A percentile compares a stretch with the other conserved stretches of the same genome.
phyloP scores from a whole-genome alignment of 2,329 filamentous ascomycete species.

The Thelonectria rubi region DNA sequence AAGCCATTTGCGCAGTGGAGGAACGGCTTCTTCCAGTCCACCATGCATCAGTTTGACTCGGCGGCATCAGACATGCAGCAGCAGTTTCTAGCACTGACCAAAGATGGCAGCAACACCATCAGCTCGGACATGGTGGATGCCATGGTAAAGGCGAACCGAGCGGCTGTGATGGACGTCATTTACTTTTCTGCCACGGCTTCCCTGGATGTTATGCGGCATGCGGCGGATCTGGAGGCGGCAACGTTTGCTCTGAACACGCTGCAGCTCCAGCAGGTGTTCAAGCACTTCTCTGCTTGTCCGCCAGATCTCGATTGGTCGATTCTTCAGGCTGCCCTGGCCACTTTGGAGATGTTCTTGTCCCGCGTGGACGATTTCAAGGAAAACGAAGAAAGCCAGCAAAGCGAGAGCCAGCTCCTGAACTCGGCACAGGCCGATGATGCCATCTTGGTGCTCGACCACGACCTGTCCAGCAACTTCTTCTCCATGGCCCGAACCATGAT shows the following conservation, averaged over 20 bases:
- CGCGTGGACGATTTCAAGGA: slow-evolving; percentile 55
- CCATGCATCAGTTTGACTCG: slow-evolving; percentile 66
- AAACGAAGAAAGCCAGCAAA: slow-evolving; percentile 50
- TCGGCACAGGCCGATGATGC: slow-evolving; percentile 58
- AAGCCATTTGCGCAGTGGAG: slow-evolving; percentile 59
- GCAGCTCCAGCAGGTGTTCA: slow-evolving; percentile 63
- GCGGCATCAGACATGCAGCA: slow-evolving; percentile 65
- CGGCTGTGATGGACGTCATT: slow-evolving; percentile 62
- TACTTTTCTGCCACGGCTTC: slow-evolving; percentile 59
- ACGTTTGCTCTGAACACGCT: slow-evolving; percentile 59
- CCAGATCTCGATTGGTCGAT: slow-evolving; percentile 59
- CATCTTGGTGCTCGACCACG: slow-evolving; percentile 57
- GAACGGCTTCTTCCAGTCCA: slow-evolving; percentile 64
- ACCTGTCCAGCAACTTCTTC: slow-evolving; percentile 58
- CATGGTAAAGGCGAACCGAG: slow-evolving; percentile 62
- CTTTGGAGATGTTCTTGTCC: slow-evolving; percentile 57
- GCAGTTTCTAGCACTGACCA: slow-evolving; percentile 61
- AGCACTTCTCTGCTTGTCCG: slow-evolving; percentile 54
- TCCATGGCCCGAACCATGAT: slow-evolving; percentile 55
- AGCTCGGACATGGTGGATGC: slow-evolving; percentile 57
- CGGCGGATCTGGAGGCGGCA: slow-evolving; percentile 56
- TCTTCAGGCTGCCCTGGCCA: slow-evolving; percentile 56
- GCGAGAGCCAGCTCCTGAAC: slow-evolving; percentile 50
- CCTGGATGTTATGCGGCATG: slow-evolving; percentile 59
- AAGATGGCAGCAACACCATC: slow-evolving; percentile 54